Conservation (phyloP, 768 basidiomycete genomes). For the Suillus spraguei region DNA sequence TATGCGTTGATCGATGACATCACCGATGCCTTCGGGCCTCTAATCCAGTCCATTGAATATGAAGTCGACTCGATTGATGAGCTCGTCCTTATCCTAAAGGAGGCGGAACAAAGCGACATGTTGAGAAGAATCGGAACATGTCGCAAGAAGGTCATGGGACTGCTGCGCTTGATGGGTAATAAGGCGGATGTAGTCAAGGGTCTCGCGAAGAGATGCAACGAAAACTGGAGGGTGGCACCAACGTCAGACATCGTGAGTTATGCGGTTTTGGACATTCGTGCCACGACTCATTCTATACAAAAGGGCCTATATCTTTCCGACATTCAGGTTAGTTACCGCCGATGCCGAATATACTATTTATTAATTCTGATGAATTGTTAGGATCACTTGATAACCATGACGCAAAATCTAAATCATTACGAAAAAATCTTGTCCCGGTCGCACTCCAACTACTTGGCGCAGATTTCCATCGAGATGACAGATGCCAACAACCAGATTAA, state of each 20-base stretch:
- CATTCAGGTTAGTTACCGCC: conserved; percentile 65
- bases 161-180: conserved; percentile 96
- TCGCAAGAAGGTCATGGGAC: conserved; percentile 99
- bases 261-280: neutral
- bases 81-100: conserved; percentile 91
- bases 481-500: conserved; percentile 99
- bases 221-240: conserved; percentile 98
- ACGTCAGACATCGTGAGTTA: conserved; percentile 89
- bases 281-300: conserved; percentile 7
- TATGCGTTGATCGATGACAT: conserved; percentile 99
- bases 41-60: conserved; percentile 98
- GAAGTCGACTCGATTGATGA: conserved; percentile 99
- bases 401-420: conserved; percentile 99
- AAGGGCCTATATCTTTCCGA: conserved; percentile 95
- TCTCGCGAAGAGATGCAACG: conserved; percentile 95
- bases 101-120: conserved; percentile 87
- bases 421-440: conserved; percentile 99
- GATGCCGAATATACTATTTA: neutral
- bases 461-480: conserved; percentile 99
- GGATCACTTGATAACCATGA: conserved; percentile 99
- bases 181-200: conserved; percentile 99
- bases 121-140: conserved; percentile 95
- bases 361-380: conserved; percentile 22
- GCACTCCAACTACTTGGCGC: conserved; percentile 98
- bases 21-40: conserved; percentile 97